Base-by-base conservation (phyloP, 805 yeast genomes). In the Hanseniaspora thailandica region DNA sequence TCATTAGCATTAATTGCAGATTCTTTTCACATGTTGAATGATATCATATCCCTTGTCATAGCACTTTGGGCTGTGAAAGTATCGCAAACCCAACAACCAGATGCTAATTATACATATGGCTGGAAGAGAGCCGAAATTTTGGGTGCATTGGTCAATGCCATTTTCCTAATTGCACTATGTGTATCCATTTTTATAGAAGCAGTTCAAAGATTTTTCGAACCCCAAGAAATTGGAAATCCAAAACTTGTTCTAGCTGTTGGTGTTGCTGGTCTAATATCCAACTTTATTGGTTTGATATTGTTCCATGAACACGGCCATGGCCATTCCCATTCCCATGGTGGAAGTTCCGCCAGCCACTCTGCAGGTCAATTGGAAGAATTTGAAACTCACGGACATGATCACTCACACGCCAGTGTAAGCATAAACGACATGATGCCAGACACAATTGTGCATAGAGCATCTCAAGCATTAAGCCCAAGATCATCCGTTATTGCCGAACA, bases 41-140 rank as follows among this genome's bases (percentile, higher is more conserved):
- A 90, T 69, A 86, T 90, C 53, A 80, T 90, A 55, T 87, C 97
- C 1, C 72, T 90, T 34, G 58, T 89, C 19, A 88, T 90, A 48
- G 98, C 98, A 0, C 71, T 89, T 31, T 90, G 97, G 97, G 98
- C 98, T 0, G 97, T 93, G 20, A 78, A 78, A 57, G 96, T 88
- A 12, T 88, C 96, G 51, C 84, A 84, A 60, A 79, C 78, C 38
- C 77, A 80, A 61, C 79, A 81, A 28, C 93, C 96, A 0, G 93
- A 87, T 65, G 82, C 93, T 2, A 82, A 81, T 55, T 90, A 86
- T 70, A 93, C 97, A 2, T 90, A 93, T 62, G 98, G 98, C 17
- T 87, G 97, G 95, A 95, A 90, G 67, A 76, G 98, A 60, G 97
- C 97, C 5, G 98, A 90, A 68, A 89, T 90, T 51, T 73, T 90